A percentile compares a stretch with the other conserved stretches of the same genome.
phyloP scores from a whole-genome alignment of 2,329 filamentous ascomycete species.

The Aspergillus sojae region DNA sequence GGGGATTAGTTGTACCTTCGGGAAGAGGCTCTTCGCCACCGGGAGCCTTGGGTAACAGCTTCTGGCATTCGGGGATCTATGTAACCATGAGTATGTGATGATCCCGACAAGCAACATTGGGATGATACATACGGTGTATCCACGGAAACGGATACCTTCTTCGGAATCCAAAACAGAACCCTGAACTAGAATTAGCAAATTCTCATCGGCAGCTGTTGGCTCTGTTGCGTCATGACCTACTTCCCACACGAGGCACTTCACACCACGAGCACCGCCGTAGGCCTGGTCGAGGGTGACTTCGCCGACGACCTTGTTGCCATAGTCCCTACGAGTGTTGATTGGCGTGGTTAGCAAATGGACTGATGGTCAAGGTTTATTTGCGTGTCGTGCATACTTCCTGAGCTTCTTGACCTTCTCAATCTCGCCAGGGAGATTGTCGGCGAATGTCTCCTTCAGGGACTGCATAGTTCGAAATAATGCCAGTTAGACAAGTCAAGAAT shows the following conservation, averaged over 20 bases:
- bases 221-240: conserved; percentile 38
- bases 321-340: conserved; percentile 64
- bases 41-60: conserved; percentile 94
- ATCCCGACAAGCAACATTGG: not conserved
- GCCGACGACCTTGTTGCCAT: conserved; percentile 92
- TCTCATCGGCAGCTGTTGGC: not conserved
- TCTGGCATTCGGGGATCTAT: conserved; percentile 94
- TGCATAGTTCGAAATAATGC: conserved; percentile 47
- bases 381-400: conserved; percentile 70
- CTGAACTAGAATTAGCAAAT: conserved; percentile 34
- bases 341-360: conserved; percentile 22
- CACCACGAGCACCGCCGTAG: conserved; percentile 97
- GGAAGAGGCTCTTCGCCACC: conserved; percentile 96
- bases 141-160: conserved; percentile 99
- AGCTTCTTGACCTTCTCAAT: conserved; percentile 99
- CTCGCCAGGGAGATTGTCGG: conserved; percentile 91
- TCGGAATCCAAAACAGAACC: conserved; percentile 96
- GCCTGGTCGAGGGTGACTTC: conserved; percentile 99
- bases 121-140: conserved; percentile 71
- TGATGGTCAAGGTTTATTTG: not conserved
- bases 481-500: conserved; percentile 20
- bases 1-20: conserved; percentile 64
- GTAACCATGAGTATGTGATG: conserved; percentile 25
- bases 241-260: conserved; percentile 99
- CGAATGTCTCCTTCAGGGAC: conserved; percentile 98